Evolutionary conservation across 2,329 filamentous ascomycete species (phyloP).

Genomic region (Pestalotiopsis sp.): DNA sequence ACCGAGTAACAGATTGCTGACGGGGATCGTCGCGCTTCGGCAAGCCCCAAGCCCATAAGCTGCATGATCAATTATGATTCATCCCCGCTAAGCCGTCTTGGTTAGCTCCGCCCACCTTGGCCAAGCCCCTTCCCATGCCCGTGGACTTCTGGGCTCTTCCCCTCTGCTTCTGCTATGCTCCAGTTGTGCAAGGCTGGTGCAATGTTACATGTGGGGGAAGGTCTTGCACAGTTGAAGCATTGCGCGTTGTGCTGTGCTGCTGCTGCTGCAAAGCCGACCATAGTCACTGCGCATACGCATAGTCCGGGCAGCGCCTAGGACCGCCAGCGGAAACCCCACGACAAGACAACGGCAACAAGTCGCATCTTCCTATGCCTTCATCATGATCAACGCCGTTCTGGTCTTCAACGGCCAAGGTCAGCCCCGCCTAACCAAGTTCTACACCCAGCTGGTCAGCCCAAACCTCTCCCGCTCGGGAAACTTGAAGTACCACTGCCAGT

Average conservation of each 20-base stretch:
- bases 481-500: neutral
- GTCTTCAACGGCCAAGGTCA: conserved; percentile 99
- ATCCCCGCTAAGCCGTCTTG: conserved; percentile 6
- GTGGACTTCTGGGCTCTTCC: too few relatives aligned
- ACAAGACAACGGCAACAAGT: neutral
- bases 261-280: too few relatives aligned
- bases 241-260: too few relatives aligned
- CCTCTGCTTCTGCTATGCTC: too few relatives aligned
- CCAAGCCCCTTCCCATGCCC: neutral
- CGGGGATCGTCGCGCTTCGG: neutral
- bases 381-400: conserved; percentile 97
- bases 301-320: neutral
- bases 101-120: neutral
- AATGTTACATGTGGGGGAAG: too few relatives aligned
- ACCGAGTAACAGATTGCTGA: neutral
- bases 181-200: too few relatives aligned
- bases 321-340: conserved; percentile 14
- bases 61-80: conserved; percentile 12
- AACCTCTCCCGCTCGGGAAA: neutral
- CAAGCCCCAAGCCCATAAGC: neutral
- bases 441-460: conserved; percentile 80
- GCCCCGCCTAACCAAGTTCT: conserved; percentile 96
- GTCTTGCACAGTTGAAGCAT: too few relatives aligned
- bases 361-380: conserved; percentile 19
- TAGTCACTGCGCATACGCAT: neutral